Evolutionary conservation across 2,329 filamentous ascomycete species (phyloP).

Genomic region (Cylindrodendrum hubeiense): DNA sequence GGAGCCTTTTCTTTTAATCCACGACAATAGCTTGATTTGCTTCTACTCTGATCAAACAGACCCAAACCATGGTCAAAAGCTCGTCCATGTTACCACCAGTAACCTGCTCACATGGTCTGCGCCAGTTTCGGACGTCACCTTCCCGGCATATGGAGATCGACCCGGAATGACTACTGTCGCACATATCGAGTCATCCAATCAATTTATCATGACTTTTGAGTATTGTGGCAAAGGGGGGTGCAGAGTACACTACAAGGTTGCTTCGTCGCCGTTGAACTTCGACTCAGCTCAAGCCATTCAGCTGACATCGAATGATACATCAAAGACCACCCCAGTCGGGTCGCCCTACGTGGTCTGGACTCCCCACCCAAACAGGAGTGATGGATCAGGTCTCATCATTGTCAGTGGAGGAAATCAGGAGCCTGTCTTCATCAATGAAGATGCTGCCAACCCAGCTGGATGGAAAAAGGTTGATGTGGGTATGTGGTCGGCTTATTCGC

Average conservation of each 20-base stretch:
- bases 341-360: constrained; percentile 28
- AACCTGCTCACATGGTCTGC: constrained; percentile 72
- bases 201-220: constrained; percentile 34
- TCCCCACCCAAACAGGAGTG: background rate
- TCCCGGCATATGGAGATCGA: constrained; percentile 45
- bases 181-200: background rate
- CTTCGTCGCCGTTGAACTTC: constrained; percentile 25
- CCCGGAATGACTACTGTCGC: constrained; percentile 29
- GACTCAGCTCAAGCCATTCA: background rate
- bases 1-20: constrained; percentile 29
- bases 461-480: constrained; percentile 24
- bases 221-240: constrained; percentile 2
- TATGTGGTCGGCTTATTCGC: constrained; percentile 18
- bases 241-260: constrained; percentile 20
- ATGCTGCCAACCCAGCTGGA: constrained; percentile 6
- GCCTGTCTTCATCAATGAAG: constrained; percentile 16
- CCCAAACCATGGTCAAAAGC: constrained; percentile 35
- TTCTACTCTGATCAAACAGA: constrained; percentile 30
- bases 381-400: constrained; percentile 1
- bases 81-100: constrained; percentile 70
- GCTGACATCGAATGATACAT: background rate
- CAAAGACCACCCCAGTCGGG: background rate
- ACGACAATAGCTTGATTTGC: constrained; percentile 13
- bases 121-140: constrained; percentile 69
- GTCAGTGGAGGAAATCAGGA: constrained; percentile 12